phyloP scores from a whole-genome alignment of 768 basidiomycete species.

The Calocera viscosa region DNA sequence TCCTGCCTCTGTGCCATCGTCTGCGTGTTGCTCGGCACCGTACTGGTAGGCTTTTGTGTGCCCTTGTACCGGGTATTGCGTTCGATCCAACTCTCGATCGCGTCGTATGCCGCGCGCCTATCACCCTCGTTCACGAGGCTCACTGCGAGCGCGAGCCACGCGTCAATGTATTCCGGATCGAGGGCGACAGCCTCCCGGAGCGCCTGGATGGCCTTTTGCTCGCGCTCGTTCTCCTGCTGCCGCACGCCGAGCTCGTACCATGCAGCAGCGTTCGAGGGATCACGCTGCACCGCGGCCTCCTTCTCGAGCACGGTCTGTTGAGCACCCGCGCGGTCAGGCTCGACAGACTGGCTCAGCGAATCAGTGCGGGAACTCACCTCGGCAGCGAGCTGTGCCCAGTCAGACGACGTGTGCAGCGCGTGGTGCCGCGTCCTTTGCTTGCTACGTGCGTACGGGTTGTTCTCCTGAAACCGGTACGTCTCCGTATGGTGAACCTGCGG shows the following conservation, averaged over 20 bases:
- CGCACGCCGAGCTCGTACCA: conserved; percentile 94
- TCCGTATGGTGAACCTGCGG: conserved; percentile 42
- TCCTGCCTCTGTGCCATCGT: conserved; percentile 21
- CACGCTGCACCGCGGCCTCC: conserved; percentile 76
- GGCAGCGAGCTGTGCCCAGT: conserved; percentile 19
- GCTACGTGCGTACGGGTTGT: conserved; percentile 66
- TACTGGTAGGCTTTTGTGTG: conserved; percentile 28
- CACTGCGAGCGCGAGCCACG: conserved; percentile 85
- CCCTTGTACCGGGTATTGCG: conserved; percentile 43
- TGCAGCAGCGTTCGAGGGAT: conserved; percentile 52
- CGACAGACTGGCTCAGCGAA: conserved; percentile 10
- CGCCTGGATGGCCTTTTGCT: conserved; percentile 77
- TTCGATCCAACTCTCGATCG: conserved; percentile 75
- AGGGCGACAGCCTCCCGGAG: conserved; percentile 68
- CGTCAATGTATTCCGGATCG: conserved; percentile 57
- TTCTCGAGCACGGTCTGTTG: conserved; percentile 70
- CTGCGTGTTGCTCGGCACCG: conserved; percentile 28
- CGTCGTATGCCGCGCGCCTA: conserved; percentile 55
- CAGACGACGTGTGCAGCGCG: conserved; percentile 25
- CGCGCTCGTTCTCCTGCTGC: conserved; percentile 96
- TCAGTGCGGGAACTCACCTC: conserved; percentile 29
- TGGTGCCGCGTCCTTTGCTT: conserved; percentile 43
- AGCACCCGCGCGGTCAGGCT: conserved; percentile 9
- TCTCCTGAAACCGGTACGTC: conserved; percentile 58
- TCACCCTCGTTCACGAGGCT: conserved; percentile 84